Conservation (phyloP, 352 stramenopile genomes). For the Phytophthora niederhauseri region DNA sequence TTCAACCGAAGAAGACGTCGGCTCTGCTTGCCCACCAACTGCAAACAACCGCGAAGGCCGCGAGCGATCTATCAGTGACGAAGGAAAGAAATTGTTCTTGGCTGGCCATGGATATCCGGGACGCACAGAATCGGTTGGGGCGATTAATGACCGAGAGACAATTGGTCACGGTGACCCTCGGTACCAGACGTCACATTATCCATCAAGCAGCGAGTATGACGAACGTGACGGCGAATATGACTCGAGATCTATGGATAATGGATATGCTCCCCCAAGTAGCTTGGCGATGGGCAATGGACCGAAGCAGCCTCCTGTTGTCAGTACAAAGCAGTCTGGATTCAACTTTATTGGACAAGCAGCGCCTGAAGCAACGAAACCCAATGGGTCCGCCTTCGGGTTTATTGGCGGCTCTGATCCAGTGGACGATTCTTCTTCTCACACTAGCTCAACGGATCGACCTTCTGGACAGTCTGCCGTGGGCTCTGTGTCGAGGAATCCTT, state of each 20-base stretch:
- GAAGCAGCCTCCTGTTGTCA: slow-evolving; percentile 29
- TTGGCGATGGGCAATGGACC: slow-evolving; percentile 33
- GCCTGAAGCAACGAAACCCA: slow-evolving; percentile 22
- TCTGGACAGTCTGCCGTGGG: slow-evolving; percentile 44
- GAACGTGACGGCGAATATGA: slow-evolving; percentile 58
- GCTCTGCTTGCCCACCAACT: slow-evolving; percentile 61
- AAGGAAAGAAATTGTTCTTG: slow-evolving; percentile 87
- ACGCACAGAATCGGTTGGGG: slow-evolving; percentile 36
- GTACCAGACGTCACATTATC: slow-evolving; percentile 52
- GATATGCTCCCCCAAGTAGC: slow-evolving; percentile 47
- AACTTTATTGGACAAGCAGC: slow-evolving; percentile 38
- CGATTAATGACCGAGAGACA: slow-evolving; percentile 42
- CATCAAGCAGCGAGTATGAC: slow-evolving; percentile 60
- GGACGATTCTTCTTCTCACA: slow-evolving; percentile 52
- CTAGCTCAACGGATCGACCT: slow-evolving; percentile 49
- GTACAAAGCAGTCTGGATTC: slow-evolving; percentile 33
- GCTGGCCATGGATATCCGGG: slow-evolving; percentile 46
- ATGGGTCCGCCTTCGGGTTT: slow-evolving; percentile 81
- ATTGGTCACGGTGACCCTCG: slow-evolving; percentile 43
- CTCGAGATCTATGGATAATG: slow-evolving; percentile 55
- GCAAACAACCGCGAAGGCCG: slow-evolving; percentile 69
- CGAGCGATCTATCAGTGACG: slow-evolving; percentile 80
- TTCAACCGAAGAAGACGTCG: slow-evolving; percentile 56
- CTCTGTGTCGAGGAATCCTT: slow-evolving; percentile 38
- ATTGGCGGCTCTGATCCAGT: slow-evolving; percentile 55